Evolutionary conservation across 306 rosid species (phyloP).

Genomic region (Pyrus bretschneideri): DNA sequence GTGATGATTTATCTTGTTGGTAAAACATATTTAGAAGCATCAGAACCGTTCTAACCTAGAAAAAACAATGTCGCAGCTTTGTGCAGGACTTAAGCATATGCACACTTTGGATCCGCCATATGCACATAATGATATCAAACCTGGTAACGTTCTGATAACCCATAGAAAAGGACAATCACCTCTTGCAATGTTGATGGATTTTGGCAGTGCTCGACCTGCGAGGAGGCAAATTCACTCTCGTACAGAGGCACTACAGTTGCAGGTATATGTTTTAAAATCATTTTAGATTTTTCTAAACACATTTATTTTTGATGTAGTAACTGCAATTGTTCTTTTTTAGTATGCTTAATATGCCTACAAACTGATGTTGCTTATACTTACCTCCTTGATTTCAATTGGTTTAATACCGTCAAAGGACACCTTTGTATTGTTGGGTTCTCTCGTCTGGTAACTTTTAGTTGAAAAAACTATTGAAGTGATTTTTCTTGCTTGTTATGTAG

Average conservation of each 20-base stretch:
- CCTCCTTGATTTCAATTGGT: neutral
- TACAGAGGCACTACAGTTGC: conserved; percentile 89
- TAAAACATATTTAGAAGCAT: neutral
- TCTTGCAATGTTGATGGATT: conserved; percentile 95
- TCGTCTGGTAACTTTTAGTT: neutral
- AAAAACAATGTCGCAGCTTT: conserved; percentile 60
- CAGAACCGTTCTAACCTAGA: conserved; percentile 20
- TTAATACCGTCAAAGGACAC: neutral
- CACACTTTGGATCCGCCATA: conserved; percentile 87
- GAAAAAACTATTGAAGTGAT: neutral
- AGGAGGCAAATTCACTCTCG: conserved; percentile 75
- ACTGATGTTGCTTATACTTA: neutral
- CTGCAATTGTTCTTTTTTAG: neutral
- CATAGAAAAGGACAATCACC: conserved; percentile 72
- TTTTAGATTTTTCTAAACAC: neutral
- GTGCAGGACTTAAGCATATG: conserved; percentile 98
- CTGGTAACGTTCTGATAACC: conserved; percentile 88
- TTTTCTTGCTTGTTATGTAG: conserved; percentile 36
- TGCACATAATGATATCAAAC: conserved; percentile 96
- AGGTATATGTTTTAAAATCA: conserved; percentile 38
- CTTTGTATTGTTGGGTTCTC: neutral
- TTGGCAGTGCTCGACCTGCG: conserved; percentile 91
- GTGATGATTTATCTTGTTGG: neutral
- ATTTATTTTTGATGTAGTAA: neutral
- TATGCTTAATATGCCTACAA: neutral